Evolutionary conservation across 257 asterid genomes (phyloP), one percentile per base, ranked within the genome.

Genomic region (Solanum sitiens): DNA sequence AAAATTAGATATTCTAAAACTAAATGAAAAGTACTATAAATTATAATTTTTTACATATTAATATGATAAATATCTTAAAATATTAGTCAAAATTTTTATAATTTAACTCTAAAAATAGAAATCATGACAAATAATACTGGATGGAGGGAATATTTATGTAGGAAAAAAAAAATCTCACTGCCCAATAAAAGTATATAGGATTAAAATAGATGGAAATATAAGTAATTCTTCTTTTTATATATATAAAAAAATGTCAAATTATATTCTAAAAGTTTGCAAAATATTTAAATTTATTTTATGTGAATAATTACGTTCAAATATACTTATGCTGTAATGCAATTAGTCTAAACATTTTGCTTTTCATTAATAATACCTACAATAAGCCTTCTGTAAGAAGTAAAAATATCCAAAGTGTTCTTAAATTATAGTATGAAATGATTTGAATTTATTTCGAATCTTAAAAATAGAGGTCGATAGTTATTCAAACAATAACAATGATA

Each of bases 381-480:
- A 2, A 18, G 10, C 3, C 23, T 53, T 56, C 1, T 61, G 0
- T 9, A 23, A 4, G 2, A 61, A 61, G 13, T n/a, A 65, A 65
- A 61, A 61, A 61, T 8, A 0, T 2, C 0, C 2, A 9, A 61
- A 11, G 11, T 23, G 1, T 23, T 8, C 30, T 61, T 4, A 1
- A 63, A 63, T 13, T 23, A 5, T 63, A n/a, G n/a, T n/a, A 32
- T 5, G 3, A n/a, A 12, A 67, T 65, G 4, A 6, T 63, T 63
- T 6, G n/a, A 63, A 4, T 63, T 63, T 63, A 63, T 9, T 63
- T 1, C 23, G 15, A 63, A 61, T 61, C 23, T 61, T 61, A n/a
- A 10, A 61, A 23, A 9, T 16, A 61, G 0, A 4, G 11, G 0
- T 23, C 0, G 25, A 9, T 23, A 0, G 25, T 23, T 23, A 2